Conservation (phyloP, 768 basidiomycete genomes). For the Agrocybe praecox region DNA sequence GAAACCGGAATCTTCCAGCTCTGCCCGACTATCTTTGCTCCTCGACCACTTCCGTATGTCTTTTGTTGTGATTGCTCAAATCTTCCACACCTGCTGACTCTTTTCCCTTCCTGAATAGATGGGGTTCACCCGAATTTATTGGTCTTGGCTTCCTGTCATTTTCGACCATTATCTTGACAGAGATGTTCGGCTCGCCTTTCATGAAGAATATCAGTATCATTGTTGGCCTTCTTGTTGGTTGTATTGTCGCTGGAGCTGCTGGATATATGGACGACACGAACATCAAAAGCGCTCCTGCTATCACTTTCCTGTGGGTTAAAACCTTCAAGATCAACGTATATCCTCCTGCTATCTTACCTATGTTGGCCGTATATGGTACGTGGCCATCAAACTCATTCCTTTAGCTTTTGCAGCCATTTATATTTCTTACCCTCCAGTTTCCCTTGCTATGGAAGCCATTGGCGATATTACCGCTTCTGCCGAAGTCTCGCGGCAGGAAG, state of each 20-base stretch:
- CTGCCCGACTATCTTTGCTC: conserved; percentile 74
- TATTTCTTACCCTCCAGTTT: conserved; percentile 41
- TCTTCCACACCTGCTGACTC: background rate
- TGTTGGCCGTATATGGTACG: conserved; percentile 39
- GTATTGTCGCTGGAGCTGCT: conserved; percentile 77
- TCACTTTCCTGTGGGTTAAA: conserved; percentile 86
- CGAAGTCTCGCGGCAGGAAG: conserved; percentile 76
- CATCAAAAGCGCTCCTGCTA: conserved; percentile 69
- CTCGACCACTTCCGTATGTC: conserved; percentile 63
- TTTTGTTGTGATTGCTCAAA: too few relatives aligned
- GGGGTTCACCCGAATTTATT: conserved; percentile 84
- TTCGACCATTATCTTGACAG: conserved; percentile 72
- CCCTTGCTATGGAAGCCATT: conserved; percentile 81
- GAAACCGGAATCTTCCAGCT: conserved; percentile 65
- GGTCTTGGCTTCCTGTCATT: conserved; percentile 89
- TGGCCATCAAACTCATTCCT: background rate
- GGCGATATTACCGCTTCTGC: conserved; percentile 84
- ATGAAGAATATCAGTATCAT: conserved; percentile 81
- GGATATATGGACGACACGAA: conserved; percentile 74
- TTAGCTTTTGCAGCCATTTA: background rate
- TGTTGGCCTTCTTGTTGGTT: conserved; percentile 73
- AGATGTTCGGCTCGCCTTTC: conserved; percentile 85
- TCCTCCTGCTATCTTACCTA: conserved; percentile 61
- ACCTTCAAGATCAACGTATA: conserved; percentile 80
- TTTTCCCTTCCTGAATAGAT: conserved; percentile 36